These are phyloP conservation scores for Trebouxia sp. DNA, from an alignment of 139 green algal genomes.

Conservation along the genomic window DNA sequence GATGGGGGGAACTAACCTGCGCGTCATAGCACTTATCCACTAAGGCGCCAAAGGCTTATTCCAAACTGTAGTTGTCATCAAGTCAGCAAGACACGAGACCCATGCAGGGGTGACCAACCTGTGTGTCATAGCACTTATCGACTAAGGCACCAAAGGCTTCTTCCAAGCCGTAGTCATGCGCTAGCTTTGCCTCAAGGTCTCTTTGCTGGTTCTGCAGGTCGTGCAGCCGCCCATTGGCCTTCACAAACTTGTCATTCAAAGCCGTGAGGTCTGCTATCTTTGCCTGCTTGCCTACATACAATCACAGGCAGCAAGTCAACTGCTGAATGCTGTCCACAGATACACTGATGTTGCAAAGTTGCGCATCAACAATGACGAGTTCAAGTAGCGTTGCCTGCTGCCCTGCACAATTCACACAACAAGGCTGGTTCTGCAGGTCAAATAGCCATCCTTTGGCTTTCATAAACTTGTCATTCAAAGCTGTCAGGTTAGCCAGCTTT, in stretches of 20 bases:
- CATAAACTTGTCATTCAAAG: neutral
- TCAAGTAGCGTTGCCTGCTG: too few relatives aligned
- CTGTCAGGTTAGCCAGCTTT: neutral
- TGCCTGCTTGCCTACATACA: neutral
- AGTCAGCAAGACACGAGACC: neutral
- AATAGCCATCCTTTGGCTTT: neutral
- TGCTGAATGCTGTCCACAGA: too few relatives aligned
- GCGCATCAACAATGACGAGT: too few relatives aligned
- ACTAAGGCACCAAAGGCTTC: slow-evolving; percentile 52
- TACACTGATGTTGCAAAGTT: too few relatives aligned
- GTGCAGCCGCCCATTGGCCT: neutral
- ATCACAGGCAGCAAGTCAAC: too few relatives aligned
- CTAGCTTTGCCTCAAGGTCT: slow-evolving; percentile 38
- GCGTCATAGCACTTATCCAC: neutral
- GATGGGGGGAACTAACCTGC: neutral
- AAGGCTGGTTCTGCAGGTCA: neutral
- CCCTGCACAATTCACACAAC: too few relatives aligned
- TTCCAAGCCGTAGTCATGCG: slow-evolving; percentile 46
- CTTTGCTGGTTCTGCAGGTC: slow-evolving; percentile 20
- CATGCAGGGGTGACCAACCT: neutral
- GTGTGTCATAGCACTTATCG: slow-evolving; percentile 53
- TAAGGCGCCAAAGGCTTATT: neutral
- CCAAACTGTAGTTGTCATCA: too few relatives aligned
- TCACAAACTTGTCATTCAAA: neutral
- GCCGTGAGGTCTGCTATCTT: neutral